phyloP scores from a whole-genome alignment of 768 basidiomycete genomes.

The Naganishia onofrii region DNA sequence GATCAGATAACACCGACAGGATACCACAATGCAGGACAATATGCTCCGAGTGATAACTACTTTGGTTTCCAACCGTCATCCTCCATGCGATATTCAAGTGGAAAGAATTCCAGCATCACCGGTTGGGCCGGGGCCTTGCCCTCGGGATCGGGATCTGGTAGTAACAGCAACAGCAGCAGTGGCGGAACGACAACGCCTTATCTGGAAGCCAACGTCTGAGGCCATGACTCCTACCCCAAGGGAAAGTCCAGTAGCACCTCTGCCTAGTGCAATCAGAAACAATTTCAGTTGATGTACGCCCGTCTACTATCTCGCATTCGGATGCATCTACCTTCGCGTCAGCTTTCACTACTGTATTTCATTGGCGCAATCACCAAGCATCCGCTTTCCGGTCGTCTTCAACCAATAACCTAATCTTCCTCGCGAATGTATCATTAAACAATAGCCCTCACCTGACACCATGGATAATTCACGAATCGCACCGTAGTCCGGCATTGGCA shows the following conservation, averaged over 20 bases:
- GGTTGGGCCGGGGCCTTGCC: constrained; percentile 2
- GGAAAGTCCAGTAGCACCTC: no score
- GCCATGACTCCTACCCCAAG: background rate
- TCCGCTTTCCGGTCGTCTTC: background rate
- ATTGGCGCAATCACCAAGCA: background rate
- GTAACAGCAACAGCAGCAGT: constrained; percentile 8
- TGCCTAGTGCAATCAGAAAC: no score
- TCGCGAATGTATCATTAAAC: background rate
- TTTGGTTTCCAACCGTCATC: constrained; percentile 18
- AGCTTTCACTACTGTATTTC: background rate
- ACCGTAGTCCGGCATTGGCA: no score
- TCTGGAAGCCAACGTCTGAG: constrained; percentile 10
- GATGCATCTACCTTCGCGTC: background rate
- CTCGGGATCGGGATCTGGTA: background rate
- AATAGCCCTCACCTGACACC: background rate
- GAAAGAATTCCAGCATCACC: background rate
- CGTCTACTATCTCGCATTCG: background rate
- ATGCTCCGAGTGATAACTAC: constrained; percentile 10
- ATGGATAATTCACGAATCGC: background rate
- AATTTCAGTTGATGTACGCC: background rate
- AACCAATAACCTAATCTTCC: background rate
- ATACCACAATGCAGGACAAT: background rate
- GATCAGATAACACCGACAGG: constrained; percentile 22
- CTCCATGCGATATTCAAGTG: background rate
- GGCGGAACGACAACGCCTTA: constrained; percentile 17